A percentile compares a stretch with the other conserved stretches of the same genome.
These are phyloP conservation scores for Discostella stelligera DNA, from an alignment of 352 stramenopile genomes.

Conservation along the genomic window DNA sequence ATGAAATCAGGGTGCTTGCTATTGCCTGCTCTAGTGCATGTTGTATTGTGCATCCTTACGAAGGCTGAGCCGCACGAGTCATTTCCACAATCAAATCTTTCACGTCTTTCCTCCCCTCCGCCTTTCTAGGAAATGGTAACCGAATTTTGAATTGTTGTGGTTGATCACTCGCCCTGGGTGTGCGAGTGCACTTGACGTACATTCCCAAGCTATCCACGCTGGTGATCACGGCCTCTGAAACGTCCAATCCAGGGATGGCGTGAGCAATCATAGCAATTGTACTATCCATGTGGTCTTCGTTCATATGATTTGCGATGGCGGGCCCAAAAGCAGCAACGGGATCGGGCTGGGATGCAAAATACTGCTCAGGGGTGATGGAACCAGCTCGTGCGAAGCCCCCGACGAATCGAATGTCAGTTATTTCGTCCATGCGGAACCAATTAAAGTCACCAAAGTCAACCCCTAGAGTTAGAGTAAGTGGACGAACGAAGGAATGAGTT, in stretches of 20 bases:
- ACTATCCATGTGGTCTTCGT: slow-evolving; percentile 78
- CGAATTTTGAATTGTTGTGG: slow-evolving; percentile 80
- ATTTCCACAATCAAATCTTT: slow-evolving; percentile 83
- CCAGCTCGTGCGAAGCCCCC: slow-evolving; percentile 82
- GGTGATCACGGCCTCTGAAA: slow-evolving; percentile 74
- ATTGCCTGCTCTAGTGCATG: too few relatives aligned
- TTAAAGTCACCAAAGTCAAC: slow-evolving; percentile 84
- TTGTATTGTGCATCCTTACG: too few relatives aligned
- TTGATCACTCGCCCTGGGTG: slow-evolving; percentile 66
- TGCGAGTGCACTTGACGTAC: slow-evolving; percentile 79
- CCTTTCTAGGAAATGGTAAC: slow-evolving; percentile 75
- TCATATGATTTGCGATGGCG: slow-evolving; percentile 82
- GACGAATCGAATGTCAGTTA: slow-evolving; percentile 80
- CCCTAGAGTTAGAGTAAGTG: too few relatives aligned
- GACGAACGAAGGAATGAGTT: too few relatives aligned
- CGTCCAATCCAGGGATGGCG: slow-evolving; percentile 71
- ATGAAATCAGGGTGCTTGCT: too few relatives aligned
- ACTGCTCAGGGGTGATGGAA: slow-evolving; percentile 72
- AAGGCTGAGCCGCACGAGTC: slow-evolving; percentile 50
- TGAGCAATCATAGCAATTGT: slow-evolving; percentile 80
- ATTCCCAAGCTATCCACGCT: slow-evolving; percentile 82
- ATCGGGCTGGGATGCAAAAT: slow-evolving; percentile 69
- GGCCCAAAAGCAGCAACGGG: slow-evolving; percentile 65
- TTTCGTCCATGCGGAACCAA: slow-evolving; percentile 77
- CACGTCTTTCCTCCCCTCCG: slow-evolving; percentile 71